Percentiles rank a stretch among this genome's conserved stretches.
Conservation (phyloP, 768 basidiomycete genomes). For the Mycena amicta region DNA sequence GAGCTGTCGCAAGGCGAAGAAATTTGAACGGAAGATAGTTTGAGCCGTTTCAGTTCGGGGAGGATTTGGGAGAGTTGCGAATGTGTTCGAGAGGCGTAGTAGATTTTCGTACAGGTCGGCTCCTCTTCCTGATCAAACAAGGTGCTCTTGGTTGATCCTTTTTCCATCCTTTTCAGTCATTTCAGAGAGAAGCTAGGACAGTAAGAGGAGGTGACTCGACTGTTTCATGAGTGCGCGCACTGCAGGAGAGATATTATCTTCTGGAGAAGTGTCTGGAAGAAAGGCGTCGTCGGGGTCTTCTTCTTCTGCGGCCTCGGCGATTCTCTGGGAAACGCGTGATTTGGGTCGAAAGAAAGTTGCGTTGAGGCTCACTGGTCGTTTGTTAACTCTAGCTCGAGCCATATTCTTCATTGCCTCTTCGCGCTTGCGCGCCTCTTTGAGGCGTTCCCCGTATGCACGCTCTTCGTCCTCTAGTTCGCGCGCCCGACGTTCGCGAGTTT, state of each 20-base stretch:
- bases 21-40: slow-evolving; percentile 36
- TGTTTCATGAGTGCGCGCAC: slow-evolving; percentile 80
- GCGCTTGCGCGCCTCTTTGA: slow-evolving; percentile 61
- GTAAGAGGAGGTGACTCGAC: slow-evolving; percentile 41
- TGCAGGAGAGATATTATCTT: slow-evolving; percentile 69
- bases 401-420: slow-evolving; percentile 59
- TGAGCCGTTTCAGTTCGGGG: slow-evolving; percentile 79
- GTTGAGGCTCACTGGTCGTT: slow-evolving; percentile 65
- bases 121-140: slow-evolving; percentile 41
- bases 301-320: slow-evolving; percentile 21
- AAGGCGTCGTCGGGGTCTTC: slow-evolving; percentile 67
- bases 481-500: slow-evolving; percentile 65
- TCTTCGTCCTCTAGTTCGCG: slow-evolving; percentile 72
- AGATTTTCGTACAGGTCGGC: slow-evolving; percentile 78
- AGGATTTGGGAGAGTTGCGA: slow-evolving; percentile 92
- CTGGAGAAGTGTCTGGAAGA: slow-evolving; percentile 62
- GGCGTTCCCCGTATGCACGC: slow-evolving; percentile 59
- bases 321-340: slow-evolving; percentile 14
- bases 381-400: slow-evolving; percentile 58
- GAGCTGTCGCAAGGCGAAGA: slow-evolving; percentile 18
- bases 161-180: slow-evolving; percentile 31
- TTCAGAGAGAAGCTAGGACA: slow-evolving; percentile 4
- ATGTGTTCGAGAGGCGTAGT: slow-evolving; percentile 94
- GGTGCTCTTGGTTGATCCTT: slow-evolving; percentile 9
- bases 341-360: no score